Conservation (phyloP, 179 eudicot species). For the Patellifolia procumbens region DNA sequence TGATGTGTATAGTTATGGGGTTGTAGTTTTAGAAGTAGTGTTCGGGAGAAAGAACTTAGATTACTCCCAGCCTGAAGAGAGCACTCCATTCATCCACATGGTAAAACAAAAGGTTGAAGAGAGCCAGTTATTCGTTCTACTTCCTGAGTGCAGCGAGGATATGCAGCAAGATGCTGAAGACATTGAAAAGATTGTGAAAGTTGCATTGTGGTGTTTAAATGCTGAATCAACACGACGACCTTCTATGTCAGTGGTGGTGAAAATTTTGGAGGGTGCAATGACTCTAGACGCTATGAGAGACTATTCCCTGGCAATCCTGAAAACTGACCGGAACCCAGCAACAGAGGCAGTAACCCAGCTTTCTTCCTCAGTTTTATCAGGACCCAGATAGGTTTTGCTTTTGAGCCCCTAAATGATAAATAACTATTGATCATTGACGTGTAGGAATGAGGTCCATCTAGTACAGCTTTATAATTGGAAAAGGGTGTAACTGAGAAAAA, state of each 20-base stretch:
- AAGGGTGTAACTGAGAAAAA: too few species aligned
- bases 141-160: neutral
- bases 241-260: slow-evolving; percentile 14
- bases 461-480: too few species aligned
- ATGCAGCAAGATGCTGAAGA: slow-evolving; percentile 15
- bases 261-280: slow-evolving; percentile 4
- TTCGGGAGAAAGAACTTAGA: slow-evolving; percentile 20
- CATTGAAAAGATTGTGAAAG: slow-evolving; percentile 12
- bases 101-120: slow-evolving; percentile 2
- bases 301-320: neutral
- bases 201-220: slow-evolving; percentile 19
- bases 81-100: neutral
- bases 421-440: too few species aligned
- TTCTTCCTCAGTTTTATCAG: neutral
- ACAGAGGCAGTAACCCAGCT: neutral
- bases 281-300: neutral
- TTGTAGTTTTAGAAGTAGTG: slow-evolving; percentile 15
- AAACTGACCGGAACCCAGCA: neutral
- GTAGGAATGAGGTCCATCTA: too few species aligned
- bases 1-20: too few species aligned
- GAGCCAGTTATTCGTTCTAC: slow-evolving; percentile 3
- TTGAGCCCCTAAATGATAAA: too few species aligned
- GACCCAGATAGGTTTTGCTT: neutral
- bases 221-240: slow-evolving; percentile 8
- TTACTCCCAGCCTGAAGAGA: neutral